Percentiles rank a stretch among this genome's conserved stretches.
Conservation (phyloP, 805 yeast species). For the Ogataea nitratoaversa region DNA sequence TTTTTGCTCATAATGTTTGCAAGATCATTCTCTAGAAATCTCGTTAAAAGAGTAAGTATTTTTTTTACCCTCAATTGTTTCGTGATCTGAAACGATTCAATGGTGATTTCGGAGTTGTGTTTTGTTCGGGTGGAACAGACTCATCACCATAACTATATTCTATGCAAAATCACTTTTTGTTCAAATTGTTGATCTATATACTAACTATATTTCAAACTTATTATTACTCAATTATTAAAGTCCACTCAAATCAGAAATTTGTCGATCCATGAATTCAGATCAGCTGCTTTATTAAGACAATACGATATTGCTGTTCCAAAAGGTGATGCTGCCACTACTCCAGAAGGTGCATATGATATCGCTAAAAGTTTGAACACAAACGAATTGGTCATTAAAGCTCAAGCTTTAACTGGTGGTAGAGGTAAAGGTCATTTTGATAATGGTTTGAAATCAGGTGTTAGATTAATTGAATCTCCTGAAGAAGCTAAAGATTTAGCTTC, state of each 20-base stretch:
- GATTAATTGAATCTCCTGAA: conserved; percentile 77
- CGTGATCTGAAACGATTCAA: no score
- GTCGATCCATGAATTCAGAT: conserved; percentile 93
- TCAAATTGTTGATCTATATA: no score
- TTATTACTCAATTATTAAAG: conserved; percentile 8
- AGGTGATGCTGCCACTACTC: conserved; percentile 87
- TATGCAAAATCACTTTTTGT: no score
- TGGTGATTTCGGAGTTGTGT: no score
- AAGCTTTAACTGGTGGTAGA: conserved; percentile 98
- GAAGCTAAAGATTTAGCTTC: conserved; percentile 83
- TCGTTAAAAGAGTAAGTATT: conserved; percentile 19
- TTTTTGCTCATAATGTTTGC: conserved; percentile 20
- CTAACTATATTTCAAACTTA: no score
- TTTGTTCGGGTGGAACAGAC: no score
- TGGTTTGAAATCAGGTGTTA: conserved; percentile 96
- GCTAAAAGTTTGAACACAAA: conserved; percentile 74
- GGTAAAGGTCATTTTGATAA: conserved; percentile 98
- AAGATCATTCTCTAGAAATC: conserved; percentile 18
- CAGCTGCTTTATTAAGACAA: conserved; percentile 75
- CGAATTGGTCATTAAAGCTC: conserved; percentile 94
- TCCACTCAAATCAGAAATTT: conserved; percentile 52
- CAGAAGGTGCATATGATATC: conserved; percentile 79
- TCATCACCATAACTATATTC: no score
- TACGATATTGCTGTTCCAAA: conserved; percentile 90
- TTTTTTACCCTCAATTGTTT: conserved; percentile 2